Base-by-base conservation (phyloP, 2,329 filamentous ascomycete species). In the Fonsecaea multimorphosa region DNA sequence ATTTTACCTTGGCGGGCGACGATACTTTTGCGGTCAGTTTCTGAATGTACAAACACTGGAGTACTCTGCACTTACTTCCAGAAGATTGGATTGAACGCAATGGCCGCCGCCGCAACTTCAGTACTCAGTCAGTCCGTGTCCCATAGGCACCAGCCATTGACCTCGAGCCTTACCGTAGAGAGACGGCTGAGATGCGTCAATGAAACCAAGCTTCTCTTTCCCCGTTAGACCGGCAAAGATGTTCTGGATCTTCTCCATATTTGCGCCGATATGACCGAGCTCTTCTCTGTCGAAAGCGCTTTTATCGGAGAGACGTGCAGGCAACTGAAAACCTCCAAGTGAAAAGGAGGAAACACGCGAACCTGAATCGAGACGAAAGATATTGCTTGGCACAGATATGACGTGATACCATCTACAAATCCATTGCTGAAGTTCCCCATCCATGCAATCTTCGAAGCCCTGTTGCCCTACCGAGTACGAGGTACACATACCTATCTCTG, bases 81-180 rank as follows among this genome's bases (percentile, higher is more conserved):
- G 80, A 97, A 98, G n/a, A 95, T 89, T 24, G 95, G 95, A 80
- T 99, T 99, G 81, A 99, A 98, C 56, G 89, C 85, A 80, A 99
- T 96, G 60, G 91, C 86, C 63, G 84, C 85, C 55, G 89, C 91
- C 72, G 92, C 91, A 72, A 95, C 93, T 97, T 71, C n/a, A 36
- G 64, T 38, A 52, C 57, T 64, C 57, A 38, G 51, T 22, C 14
- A 56, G 27, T 52, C 14, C 22, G 9, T 22, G 6, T 36, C 22
- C 32, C 54, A 38, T 38, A 57, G 24, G 24, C 44, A 53, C 61
- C 46, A 22, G 27, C 40, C 51, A 34, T 64, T 49, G 64, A 27
- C 7, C 7, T 49, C 44, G 65, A 34, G 38, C n/a, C 60, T 58
- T 68, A 74, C 72, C 68, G 61, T 70, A 69, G 55, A 66, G 53